Conservation (phyloP, 108 stramenopile genomes). For the Licmophora abbreviata region DNA sequence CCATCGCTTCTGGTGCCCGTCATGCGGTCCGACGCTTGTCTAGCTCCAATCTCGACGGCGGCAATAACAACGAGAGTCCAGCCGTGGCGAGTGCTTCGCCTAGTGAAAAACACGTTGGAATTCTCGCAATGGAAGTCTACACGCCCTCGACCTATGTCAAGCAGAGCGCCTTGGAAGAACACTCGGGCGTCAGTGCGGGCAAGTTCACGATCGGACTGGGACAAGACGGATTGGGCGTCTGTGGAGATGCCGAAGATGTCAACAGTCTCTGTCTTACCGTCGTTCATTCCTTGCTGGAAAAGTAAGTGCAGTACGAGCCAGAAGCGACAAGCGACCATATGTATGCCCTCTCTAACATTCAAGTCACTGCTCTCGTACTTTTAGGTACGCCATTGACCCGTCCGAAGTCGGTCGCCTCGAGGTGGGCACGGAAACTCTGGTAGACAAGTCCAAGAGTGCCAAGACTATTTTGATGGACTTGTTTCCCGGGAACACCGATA, state of each 20-base stretch:
- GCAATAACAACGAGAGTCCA: too few relatives aligned
- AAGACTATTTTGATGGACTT: constrained; percentile 94
- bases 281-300: constrained; percentile 87
- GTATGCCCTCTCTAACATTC: too few relatives aligned
- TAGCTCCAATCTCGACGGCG: too few relatives aligned
- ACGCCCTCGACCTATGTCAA: constrained; percentile 89
- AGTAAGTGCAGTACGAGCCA: too few relatives aligned
- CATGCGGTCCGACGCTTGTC: too few relatives aligned
- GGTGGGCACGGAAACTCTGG: constrained; percentile 95
- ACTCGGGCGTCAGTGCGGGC: constrained; percentile 80
- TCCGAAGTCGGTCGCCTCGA: constrained; percentile 77
- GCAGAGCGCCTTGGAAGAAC: constrained; percentile 85
- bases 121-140: constrained; percentile 93
- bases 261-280: constrained; percentile 91
- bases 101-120: constrained; percentile 78
- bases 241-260: constrained; percentile 91
- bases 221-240: constrained; percentile 90
- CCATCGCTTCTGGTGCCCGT: too few relatives aligned
- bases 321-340: too few relatives aligned
- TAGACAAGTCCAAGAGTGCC: constrained; percentile 95
- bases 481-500: constrained; percentile 83
- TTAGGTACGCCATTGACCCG: constrained; percentile 81
- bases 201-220: constrained; percentile 95
- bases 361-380: too few relatives aligned
- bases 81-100: too few relatives aligned